Percentiles rank a stretch among this genome's conserved stretches.
phyloP scores from a whole-genome alignment of 805 yeast species.

The Candida sanyiensis region DNA sequence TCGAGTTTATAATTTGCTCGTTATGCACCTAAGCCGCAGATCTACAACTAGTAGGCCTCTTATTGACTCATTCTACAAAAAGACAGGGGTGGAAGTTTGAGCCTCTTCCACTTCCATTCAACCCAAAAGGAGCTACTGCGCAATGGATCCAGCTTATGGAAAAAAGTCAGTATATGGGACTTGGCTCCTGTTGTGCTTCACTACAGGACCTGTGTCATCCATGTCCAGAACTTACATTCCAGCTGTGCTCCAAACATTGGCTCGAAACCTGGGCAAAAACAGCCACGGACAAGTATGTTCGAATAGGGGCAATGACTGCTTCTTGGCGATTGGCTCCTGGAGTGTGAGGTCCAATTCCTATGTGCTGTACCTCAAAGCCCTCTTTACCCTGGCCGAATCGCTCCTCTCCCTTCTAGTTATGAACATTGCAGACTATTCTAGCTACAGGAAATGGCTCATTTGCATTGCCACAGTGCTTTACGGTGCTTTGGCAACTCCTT shows the following conservation, averaged over 20 bases:
- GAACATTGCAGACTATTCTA: slow-evolving; percentile 38
- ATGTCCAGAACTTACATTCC: slow-evolving; percentile 38
- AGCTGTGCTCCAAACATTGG: slow-evolving; percentile 35
- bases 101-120: no score
- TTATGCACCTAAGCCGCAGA: neutral
- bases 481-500: slow-evolving; percentile 34
- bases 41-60: no score
- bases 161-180: slow-evolving; percentile 24
- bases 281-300: slow-evolving; percentile 25
- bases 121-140: no score
- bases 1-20: no score
- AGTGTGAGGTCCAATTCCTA: slow-evolving; percentile 32
- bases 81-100: no score
- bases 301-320: slow-evolving; percentile 33
- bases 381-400: slow-evolving; percentile 36
- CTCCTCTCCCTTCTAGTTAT: slow-evolving; percentile 30
- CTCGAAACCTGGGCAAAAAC: slow-evolving; percentile 28
- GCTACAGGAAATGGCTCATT: slow-evolving; percentile 31
- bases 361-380: slow-evolving; percentile 34
- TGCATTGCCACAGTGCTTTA: slow-evolving; percentile 29
- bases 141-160: slow-evolving; percentile 4
- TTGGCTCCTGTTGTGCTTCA: slow-evolving; percentile 36
- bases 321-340: slow-evolving; percentile 31
- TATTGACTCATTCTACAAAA: no score
- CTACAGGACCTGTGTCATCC: slow-evolving; percentile 39